Evolutionary conservation across 1,139 yeast genomes (phyloP).

Genomic region (Hyphopichia khmerensis): DNA sequence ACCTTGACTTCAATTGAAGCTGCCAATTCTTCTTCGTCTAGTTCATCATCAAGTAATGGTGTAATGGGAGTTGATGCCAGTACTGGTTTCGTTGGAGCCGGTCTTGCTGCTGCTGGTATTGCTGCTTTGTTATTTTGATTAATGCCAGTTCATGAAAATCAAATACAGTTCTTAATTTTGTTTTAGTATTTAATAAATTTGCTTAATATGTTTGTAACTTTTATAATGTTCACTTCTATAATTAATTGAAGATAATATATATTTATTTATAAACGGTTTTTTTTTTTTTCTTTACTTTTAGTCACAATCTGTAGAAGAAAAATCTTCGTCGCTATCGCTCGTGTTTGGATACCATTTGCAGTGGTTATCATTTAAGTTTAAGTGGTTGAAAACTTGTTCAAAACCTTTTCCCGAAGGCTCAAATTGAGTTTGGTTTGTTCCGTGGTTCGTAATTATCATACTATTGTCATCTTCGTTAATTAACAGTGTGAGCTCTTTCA

Average conservation of each 20-base stretch:
- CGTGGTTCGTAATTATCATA: no score
- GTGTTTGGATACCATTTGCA: no score
- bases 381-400: background rate
- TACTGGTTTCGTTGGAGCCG: constrained; percentile 70
- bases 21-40: constrained; percentile 2
- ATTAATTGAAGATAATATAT: background rate
- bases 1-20: constrained; percentile 3
- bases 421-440: no score
- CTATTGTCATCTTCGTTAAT: no score
- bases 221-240: background rate
- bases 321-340: background rate
- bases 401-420: background rate
- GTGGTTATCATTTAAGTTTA: background rate
- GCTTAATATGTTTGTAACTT: background rate
- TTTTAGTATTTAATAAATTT: background rate
- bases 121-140: constrained; percentile 7
- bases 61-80: constrained; percentile 55
- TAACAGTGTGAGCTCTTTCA: no score
- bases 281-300: no score
- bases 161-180: no score
- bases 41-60: constrained; percentile 33
- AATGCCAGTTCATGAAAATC: no score
- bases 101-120: constrained; percentile 73
- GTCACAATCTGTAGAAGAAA: background rate
- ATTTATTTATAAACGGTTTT: no score